Base-by-base conservation (phyloP, 306 rosid species). In the Castanea sativa region DNA sequence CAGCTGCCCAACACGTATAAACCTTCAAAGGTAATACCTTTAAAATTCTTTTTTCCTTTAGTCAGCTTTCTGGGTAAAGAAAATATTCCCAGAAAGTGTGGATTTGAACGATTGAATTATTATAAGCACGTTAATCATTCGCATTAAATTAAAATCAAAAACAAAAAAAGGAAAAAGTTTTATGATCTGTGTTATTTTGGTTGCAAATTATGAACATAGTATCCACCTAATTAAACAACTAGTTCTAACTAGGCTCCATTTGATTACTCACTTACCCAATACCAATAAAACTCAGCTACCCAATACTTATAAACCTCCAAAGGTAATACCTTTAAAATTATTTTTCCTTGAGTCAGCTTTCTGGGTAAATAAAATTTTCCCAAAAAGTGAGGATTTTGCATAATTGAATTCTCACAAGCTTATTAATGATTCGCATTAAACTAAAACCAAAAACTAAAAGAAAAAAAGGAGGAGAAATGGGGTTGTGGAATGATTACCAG, bases 401-500 rank as follows among this genome's bases (percentile, higher is more conserved):
- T 10, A 10, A 67, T n/a, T 38, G 72, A 67, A 35, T 67, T 35
- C 13, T 14, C 41, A 63, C 5, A 29, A 63, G 11, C 15, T 2
- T 1, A 20, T 63, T 3, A 2, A 10, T 2, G n/a, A 63, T 63
- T 63, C 38, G 38, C 9, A 63, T 63, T 27, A 14, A 49, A 49
- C 15, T 49, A 49, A 7, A 49, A 49, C 4, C 53, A 49, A 49
- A 13, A 10, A 49, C 4, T 23, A 10, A 49, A 49, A 35, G 10
- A 10, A 25, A 25, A 25, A 25, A 23, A 23, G 23, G 11, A 55
- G 21, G 25, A 30, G 52, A 56, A 41, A 19, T 5, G 69, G 30
- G 41, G 41, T n/a, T 29, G 69, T 3, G 33, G 67, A 12, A 5
- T 5, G 6, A 14, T 70, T 88, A 92, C 98, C 93, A 92, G 82